phyloP scores from a whole-genome alignment of 1,284 basidiomycete genomes.

The Leccinum discolor region DNA sequence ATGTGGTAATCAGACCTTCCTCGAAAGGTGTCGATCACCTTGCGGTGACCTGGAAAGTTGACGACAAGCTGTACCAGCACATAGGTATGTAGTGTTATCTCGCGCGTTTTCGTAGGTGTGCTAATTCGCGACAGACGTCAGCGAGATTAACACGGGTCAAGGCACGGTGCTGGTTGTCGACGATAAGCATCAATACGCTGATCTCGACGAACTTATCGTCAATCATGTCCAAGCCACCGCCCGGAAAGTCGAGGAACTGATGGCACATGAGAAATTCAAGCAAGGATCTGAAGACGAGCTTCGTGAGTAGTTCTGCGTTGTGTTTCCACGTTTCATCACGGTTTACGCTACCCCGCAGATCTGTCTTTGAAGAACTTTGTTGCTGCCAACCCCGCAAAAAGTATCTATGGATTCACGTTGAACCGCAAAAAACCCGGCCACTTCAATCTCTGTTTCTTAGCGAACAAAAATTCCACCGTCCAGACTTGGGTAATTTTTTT shows the following conservation, averaged over 20 bases:
- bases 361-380: constrained; percentile 89
- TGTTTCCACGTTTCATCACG: not conserved
- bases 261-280: constrained; percentile 97
- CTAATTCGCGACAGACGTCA: constrained; percentile 67
- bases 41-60: too few relatives aligned
- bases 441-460: constrained; percentile 93
- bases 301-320: constrained; percentile 55
- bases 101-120: not conserved
- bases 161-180: constrained; percentile 81
- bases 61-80: constrained; percentile 79
- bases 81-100: constrained; percentile 62
- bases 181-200: constrained; percentile 83
- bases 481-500: constrained; percentile 79
- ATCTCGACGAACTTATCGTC: constrained; percentile 97
- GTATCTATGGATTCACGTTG: constrained; percentile 95
- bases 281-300: constrained; percentile 86
- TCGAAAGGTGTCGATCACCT: too few relatives aligned
- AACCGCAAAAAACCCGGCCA: constrained; percentile 92
- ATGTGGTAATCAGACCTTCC: too few relatives aligned
- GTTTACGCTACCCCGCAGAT: constrained; percentile 47
- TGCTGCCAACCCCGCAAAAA: constrained; percentile 91
- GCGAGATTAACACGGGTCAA: constrained; percentile 82
- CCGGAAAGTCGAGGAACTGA: constrained; percentile 92
- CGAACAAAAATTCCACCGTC: constrained; percentile 88
- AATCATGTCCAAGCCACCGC: constrained; percentile 97